A percentile compares a stretch with the other conserved stretches of the same genome.
Evolutionary conservation across 1,284 basidiomycete genomes (phyloP).

Genomic region (Ceratobasidium sp.): DNA sequence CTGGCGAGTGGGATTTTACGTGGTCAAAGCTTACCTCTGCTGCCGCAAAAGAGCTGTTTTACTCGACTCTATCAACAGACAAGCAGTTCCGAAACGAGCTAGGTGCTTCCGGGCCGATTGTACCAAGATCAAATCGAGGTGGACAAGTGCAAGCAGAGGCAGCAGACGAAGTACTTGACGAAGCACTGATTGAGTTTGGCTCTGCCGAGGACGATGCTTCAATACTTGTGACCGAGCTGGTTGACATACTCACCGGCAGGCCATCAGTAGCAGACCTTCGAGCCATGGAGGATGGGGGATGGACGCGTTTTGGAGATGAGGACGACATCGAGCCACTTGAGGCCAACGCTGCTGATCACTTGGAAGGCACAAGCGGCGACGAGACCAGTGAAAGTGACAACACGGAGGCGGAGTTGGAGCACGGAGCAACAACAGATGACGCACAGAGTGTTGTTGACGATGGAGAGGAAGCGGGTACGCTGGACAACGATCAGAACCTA

Average conservation of each 20-base stretch:
- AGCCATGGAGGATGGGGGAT: background rate
- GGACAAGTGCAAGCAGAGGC: background rate
- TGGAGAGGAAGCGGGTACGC: too few species aligned
- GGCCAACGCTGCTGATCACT: too few species aligned
- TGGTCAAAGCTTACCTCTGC: constrained; percentile 16
- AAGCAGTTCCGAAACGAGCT: background rate
- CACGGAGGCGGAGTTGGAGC: too few species aligned
- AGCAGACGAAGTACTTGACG: background rate
- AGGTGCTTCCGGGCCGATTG: background rate
- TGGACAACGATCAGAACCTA: too few species aligned
- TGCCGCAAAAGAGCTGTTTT: background rate
- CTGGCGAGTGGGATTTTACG: constrained; percentile 17
- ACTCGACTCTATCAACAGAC: background rate
- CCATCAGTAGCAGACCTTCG: background rate
- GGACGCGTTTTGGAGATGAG: background rate
- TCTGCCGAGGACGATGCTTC: background rate
- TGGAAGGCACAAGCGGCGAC: too few species aligned
- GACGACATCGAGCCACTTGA: background rate
- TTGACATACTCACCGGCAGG: background rate
- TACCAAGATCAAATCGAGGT: background rate
- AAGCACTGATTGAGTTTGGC: too few species aligned
- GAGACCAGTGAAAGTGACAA: too few species aligned
- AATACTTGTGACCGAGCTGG: background rate
- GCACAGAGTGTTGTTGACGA: too few species aligned
- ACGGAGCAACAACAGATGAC: too few species aligned